Conservation (phyloP, 2,329 filamentous ascomycete genomes). For the Cadophora malorum region DNA sequence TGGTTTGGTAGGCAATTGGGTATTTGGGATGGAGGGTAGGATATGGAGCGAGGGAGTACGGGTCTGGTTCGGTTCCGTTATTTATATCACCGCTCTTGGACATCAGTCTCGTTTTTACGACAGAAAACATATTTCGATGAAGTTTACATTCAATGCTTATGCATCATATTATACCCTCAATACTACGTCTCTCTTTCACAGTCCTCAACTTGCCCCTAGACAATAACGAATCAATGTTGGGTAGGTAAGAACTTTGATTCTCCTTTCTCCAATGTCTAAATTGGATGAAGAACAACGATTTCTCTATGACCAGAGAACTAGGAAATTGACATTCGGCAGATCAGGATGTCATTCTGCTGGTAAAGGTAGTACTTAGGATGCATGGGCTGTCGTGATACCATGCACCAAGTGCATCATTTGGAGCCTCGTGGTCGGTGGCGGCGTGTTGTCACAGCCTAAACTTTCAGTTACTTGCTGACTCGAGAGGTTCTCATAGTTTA, state of each 20-base stretch:
- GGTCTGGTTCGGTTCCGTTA: not conserved
- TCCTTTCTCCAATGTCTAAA: not conserved
- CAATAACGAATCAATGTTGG: no score
- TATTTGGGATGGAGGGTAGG: not conserved
- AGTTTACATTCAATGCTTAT: conserved; percentile 1
- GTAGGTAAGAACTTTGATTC: not conserved
- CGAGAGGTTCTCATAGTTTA: no score
- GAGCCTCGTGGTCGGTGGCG: not conserved
- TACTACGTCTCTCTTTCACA: no score
- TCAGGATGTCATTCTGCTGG: not conserved
- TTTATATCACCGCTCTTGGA: conserved; percentile 12
- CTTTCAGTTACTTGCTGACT: not conserved
- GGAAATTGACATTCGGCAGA: not conserved
- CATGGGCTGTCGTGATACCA: conserved; percentile 1
- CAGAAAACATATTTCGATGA: not conserved
- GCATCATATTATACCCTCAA: not conserved
- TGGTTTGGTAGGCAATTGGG: not conserved
- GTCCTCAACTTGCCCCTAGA: no score
- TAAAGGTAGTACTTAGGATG: no score
- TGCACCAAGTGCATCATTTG: not conserved
- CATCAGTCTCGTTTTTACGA: not conserved
- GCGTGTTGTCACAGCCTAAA: not conserved
- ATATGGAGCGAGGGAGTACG: conserved; percentile 1
- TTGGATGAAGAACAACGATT: not conserved
- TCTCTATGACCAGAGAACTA: not conserved